These are phyloP conservation scores for Dendrobium chrysotoxum DNA, from an alignment of 106 monocot species.

Conservation along the genomic window DNA sequence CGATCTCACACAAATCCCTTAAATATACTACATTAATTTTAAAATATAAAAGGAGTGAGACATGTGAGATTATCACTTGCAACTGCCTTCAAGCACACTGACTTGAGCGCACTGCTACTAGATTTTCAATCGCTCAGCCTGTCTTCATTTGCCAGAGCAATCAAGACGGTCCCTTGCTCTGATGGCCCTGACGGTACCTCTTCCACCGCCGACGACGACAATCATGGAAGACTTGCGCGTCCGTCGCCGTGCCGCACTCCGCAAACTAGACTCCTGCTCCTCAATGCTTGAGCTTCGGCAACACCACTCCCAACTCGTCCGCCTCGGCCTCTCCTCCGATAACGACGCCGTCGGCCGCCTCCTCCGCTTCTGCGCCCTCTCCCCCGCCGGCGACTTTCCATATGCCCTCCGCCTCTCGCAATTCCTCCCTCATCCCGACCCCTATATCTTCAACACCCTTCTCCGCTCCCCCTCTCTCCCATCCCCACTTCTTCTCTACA, in stretches of 20 bases:
- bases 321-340: conserved; percentile 45
- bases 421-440: conserved; percentile 21
- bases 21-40: no score
- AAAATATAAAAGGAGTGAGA: no score
- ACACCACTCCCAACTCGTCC: conserved; percentile 71
- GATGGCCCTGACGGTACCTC: background rate
- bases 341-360: background rate
- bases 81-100: no score
- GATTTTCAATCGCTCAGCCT: background rate
- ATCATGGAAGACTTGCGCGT: background rate
- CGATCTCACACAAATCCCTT: no score
- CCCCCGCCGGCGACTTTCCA: conserved; percentile 35
- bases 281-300: conserved; percentile 25
- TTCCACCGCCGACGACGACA: background rate
- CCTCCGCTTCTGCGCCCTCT: conserved; percentile 16
- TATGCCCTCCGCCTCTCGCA: conserved; percentile 19
- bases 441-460: conserved; percentile 63
- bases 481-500: conserved; percentile 85
- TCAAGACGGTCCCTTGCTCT: background rate
- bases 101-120: background rate
- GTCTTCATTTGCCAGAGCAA: background rate
- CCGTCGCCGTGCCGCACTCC: background rate
- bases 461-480: conserved; percentile 78
- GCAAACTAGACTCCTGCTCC: background rate
- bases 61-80: no score